Conservation (phyloP, 148 eudicot species). For the Chenopodium quinoa region DNA sequence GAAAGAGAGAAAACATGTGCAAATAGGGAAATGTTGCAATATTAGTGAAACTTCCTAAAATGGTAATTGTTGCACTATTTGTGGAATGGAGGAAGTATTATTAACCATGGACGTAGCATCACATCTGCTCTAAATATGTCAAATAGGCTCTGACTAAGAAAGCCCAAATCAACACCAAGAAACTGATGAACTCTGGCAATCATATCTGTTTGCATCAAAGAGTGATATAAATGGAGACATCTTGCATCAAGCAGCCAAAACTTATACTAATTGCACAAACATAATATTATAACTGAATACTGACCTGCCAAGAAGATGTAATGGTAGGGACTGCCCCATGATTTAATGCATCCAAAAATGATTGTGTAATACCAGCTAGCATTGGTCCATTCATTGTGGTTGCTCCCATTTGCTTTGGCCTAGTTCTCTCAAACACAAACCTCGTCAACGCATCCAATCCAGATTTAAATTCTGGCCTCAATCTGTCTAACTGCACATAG, state of each 20-base stretch:
- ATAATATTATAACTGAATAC: not conserved
- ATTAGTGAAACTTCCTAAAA: too few species aligned
- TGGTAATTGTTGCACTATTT: too few species aligned
- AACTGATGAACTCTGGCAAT: not conserved
- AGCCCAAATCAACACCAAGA: not conserved
- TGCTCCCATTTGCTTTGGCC: conserved; percentile 94
- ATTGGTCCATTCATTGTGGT: conserved; percentile 92
- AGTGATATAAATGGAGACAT: not conserved
- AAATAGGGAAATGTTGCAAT: too few species aligned
- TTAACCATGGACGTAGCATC: too few species aligned
- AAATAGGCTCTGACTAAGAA: not conserved
- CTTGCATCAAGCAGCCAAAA: not conserved
- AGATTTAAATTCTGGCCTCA: conserved; percentile 88
- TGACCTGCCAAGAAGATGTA: conserved; percentile 98
- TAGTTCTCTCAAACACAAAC: conserved; percentile 91
- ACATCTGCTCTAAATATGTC: too few species aligned
- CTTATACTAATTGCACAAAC: not conserved
- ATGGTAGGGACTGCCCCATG: conserved; percentile 98
- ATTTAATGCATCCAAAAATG: conserved; percentile 89
- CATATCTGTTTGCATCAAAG: not conserved
- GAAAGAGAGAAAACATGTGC: too few species aligned
- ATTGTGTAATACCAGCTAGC: conserved; percentile 85
- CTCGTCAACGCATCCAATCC: conserved; percentile 90
- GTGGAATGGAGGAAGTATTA: too few species aligned
- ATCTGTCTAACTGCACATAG: conserved; percentile 59